phyloP scores from a whole-genome alignment of 2,329 filamentous ascomycete genomes.

The Trichoderma sp. region DNA sequence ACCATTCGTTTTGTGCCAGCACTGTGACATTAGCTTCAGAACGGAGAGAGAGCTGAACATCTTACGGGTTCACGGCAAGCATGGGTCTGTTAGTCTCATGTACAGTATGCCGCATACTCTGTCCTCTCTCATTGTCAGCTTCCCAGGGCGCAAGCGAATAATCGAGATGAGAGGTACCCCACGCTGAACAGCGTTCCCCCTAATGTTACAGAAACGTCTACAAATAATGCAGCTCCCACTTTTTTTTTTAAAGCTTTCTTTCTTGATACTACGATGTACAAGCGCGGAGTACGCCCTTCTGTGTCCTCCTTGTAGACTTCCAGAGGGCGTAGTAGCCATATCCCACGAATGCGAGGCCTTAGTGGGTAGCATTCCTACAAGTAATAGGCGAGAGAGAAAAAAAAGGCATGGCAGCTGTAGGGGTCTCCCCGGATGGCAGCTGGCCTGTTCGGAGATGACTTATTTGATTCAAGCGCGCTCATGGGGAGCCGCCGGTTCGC shows the following conservation, averaged over 20 bases:
- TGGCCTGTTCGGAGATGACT: constrained; percentile 13
- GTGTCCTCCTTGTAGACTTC: neutral
- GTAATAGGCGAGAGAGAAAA: neutral
- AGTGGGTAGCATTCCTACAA: neutral
- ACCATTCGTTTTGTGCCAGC: neutral
- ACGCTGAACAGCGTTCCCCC: neutral
- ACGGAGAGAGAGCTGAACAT: neutral
- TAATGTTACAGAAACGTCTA: neutral
- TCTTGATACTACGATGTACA: neutral
- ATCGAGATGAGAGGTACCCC: neutral
- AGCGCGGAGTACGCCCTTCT: neutral
- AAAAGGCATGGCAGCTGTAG: neutral
- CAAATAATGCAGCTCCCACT: neutral
- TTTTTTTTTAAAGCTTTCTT: neutral
- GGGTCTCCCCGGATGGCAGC: neutral
- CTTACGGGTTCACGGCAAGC: neutral
- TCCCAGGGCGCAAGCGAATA: neutral
- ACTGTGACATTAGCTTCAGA: neutral
- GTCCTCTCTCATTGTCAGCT: neutral
- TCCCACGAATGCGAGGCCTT: neutral
- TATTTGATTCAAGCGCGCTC: neutral
- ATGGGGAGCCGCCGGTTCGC: neutral
- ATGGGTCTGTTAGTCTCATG: neutral
- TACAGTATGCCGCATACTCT: neutral
- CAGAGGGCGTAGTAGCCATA: neutral